A percentile compares a stretch with the other conserved stretches of the same genome.
phyloP scores from a whole-genome alignment of 257 asterid genomes.

The Primulina eburnea region DNA sequence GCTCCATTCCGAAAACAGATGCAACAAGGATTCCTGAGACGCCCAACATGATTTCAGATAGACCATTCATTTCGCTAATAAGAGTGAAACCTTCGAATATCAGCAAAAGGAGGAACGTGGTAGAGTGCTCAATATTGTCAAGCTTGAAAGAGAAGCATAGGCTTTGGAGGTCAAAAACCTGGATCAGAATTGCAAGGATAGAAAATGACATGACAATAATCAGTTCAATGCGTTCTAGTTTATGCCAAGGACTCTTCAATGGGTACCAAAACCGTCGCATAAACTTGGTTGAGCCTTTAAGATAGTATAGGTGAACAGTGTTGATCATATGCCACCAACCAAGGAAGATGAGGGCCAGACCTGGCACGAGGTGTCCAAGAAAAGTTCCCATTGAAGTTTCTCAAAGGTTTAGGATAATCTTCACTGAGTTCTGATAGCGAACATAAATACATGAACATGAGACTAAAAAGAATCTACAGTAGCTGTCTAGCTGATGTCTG shows the following conservation, averaged over 20 bases:
- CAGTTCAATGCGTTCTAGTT: conserved; percentile 49
- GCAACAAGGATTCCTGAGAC: conserved; percentile 60
- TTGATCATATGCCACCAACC: conserved; percentile 72
- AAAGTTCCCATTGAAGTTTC: conserved; percentile 58
- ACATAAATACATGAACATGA: conserved; percentile 35
- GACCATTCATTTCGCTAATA: conserved; percentile 40
- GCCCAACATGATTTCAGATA: conserved; percentile 37
- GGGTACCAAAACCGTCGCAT: conserved; percentile 65
- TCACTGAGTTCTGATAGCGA: conserved; percentile 20
- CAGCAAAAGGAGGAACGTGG: conserved; percentile 58
- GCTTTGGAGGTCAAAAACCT: conserved; percentile 45
- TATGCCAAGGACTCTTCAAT: conserved; percentile 34
- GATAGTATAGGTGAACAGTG: conserved; percentile 40
- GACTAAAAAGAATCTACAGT: conserved; percentile 20
- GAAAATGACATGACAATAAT: conserved; percentile 56
- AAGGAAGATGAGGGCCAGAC: conserved; percentile 59
- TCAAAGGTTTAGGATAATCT: conserved; percentile 8
- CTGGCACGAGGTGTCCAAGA: conserved; percentile 61
- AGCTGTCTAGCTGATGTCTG: conserved; percentile 25
- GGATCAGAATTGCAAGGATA: conserved; percentile 47
- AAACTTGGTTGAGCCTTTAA: conserved; percentile 50
- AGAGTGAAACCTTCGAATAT: conserved; percentile 59
- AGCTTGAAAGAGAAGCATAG: conserved; percentile 55
- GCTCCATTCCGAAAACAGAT: conserved; percentile 68
- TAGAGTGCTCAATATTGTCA: conserved; percentile 58